phyloP scores from a whole-genome alignment of 2,329 filamentous ascomycete genomes.

The Purpureocillium takamizusanense region DNA sequence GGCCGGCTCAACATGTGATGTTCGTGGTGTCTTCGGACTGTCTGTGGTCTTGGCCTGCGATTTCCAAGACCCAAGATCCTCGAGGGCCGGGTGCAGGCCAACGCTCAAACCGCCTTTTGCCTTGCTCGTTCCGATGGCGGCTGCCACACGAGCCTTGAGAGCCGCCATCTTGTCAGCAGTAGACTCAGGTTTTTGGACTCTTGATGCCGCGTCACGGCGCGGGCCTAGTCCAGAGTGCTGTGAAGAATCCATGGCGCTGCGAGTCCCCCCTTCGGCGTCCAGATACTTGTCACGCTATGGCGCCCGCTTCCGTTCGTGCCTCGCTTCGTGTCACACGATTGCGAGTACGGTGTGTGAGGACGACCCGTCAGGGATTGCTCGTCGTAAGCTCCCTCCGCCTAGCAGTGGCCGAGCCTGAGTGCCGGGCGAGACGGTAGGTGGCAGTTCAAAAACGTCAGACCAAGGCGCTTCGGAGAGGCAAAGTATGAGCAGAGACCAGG shows the following conservation, averaged over 20 bases:
- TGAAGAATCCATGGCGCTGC: slow-evolving; percentile 39
- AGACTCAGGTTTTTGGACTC: slow-evolving; percentile 46
- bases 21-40: slow-evolving; percentile 9
- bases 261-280: too few relatives aligned
- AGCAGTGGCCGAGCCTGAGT: too few relatives aligned
- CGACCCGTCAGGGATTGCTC: too few relatives aligned
- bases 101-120: slow-evolving; percentile 63
- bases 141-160: slow-evolving; percentile 71
- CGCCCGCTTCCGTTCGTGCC: too few relatives aligned
- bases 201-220: slow-evolving; percentile 43
- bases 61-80: slow-evolving; percentile 42
- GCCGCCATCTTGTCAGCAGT: slow-evolving; percentile 62
- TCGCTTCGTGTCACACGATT: too few relatives aligned
- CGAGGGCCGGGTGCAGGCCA: slow-evolving; percentile 68
- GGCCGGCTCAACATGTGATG: slow-evolving; percentile 7
- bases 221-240: slow-evolving; percentile 44
- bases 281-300: too few relatives aligned
- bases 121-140: slow-evolving; percentile 55
- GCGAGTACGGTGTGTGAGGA: too few relatives aligned
- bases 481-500: too few relatives aligned
- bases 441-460: too few relatives aligned
- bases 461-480: too few relatives aligned
- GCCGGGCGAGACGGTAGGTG: too few relatives aligned
- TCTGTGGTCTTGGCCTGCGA: slow-evolving; percentile 29
- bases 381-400: too few relatives aligned